phyloP scores from a whole-genome alignment of 768 basidiomycete species.

The Boletellus emodensis region DNA sequence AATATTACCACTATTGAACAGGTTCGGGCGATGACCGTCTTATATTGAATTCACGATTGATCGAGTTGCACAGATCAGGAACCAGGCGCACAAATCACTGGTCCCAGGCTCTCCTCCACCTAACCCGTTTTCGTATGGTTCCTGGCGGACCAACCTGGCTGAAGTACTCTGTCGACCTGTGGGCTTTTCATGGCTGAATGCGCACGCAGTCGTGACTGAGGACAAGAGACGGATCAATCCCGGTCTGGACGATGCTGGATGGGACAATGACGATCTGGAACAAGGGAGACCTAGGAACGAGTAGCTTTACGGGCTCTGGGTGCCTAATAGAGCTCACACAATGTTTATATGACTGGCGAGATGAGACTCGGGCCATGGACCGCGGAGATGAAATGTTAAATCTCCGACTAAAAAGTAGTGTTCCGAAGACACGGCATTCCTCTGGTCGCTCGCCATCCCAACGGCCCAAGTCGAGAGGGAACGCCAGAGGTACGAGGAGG shows the following conservation, averaged over 20 bases:
- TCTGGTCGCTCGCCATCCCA: conserved; percentile 14
- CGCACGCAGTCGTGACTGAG: conserved; percentile 54
- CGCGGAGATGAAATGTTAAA: conserved; percentile 20
- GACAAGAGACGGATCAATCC: conserved; percentile 78
- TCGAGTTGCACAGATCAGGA: conserved; percentile 60
- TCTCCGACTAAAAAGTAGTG: conserved; percentile 23
- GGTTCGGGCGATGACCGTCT: conserved; percentile 42
- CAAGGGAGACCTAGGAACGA: conserved; percentile 10
- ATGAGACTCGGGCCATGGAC: neutral
- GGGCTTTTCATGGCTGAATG: conserved; percentile 78
- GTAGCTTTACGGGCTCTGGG: conserved; percentile 5
- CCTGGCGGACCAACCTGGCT: conserved; percentile 67
- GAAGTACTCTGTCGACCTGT: conserved; percentile 78
- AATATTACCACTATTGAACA: conserved; percentile 97
- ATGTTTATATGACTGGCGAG: neutral
- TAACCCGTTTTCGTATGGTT: conserved; percentile 86
- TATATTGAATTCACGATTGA: conserved; percentile 5
- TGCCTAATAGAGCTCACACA: conserved; percentile 1
- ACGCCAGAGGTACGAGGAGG: conserved; percentile 19
- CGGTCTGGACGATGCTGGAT: conserved; percentile 39
- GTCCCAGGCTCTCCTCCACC: conserved; percentile 61
- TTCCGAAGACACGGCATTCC: conserved; percentile 29
- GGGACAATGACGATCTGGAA: conserved; percentile 26
- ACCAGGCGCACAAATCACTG: conserved; percentile 73
- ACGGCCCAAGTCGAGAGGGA: conserved; percentile 10